A percentile compares a stretch with the other conserved stretches of the same genome.
These are phyloP conservation scores for Leptomonas pyrrhocoris DNA, from an alignment of 208 protist species.

Conservation along the genomic window DNA sequence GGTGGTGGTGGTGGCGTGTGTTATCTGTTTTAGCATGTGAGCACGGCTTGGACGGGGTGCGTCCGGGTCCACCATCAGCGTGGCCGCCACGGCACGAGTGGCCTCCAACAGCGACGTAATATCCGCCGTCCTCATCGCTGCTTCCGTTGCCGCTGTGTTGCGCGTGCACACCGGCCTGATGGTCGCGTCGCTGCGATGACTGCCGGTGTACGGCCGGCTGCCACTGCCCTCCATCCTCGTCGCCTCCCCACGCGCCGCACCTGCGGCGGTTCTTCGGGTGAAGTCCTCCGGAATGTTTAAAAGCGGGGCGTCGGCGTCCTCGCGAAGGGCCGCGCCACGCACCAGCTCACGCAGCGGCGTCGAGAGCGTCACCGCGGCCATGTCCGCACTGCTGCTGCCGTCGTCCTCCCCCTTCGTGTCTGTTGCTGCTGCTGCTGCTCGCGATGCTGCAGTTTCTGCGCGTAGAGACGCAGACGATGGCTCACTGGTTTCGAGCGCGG, in stretches of 20 bases:
- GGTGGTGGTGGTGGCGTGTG: background rate
- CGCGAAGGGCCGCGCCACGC: conserved; percentile 30
- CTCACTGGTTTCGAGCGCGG: background rate
- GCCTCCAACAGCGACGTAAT: conserved; percentile 4
- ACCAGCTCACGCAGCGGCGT: conserved; percentile 23
- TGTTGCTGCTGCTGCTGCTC: background rate
- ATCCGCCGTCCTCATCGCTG: background rate
- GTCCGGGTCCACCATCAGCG: conserved; percentile 38
- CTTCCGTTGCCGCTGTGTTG: background rate
- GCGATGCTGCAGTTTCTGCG: background rate
- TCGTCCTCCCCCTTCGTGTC: background rate
- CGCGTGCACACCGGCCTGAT: too few relatives aligned
- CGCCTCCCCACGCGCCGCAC: background rate
- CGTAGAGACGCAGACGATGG: too few relatives aligned
- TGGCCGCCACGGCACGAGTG: conserved; percentile 5
- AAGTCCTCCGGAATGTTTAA: conserved; percentile 14
- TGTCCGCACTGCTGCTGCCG: background rate
- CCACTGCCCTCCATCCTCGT: background rate
- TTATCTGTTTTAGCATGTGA: too few relatives aligned
- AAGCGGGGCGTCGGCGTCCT: conserved; percentile 24
- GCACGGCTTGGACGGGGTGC: conserved; percentile 9
- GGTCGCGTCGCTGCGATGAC: background rate
- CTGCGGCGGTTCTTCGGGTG: background rate
- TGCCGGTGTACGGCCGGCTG: background rate
- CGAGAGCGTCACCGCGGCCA: background rate